Evolutionary conservation across 305 asterid genomes (phyloP).

Genomic region (Solanum chacoense): DNA sequence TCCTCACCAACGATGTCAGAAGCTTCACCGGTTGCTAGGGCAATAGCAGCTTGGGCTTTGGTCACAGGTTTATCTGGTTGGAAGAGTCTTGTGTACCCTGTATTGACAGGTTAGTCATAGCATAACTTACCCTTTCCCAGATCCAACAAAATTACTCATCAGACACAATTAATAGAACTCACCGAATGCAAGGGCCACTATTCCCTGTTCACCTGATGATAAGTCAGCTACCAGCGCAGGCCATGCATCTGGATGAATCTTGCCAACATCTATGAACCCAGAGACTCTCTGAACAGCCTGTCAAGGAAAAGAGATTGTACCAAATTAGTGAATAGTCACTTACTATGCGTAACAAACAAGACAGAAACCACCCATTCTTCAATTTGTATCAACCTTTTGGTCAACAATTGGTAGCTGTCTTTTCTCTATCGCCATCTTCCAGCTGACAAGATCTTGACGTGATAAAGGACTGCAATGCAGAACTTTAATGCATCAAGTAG

Average conservation of each 20-base stretch:
- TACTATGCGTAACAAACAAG: slow-evolving; percentile 5
- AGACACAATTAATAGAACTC: slow-evolving; percentile 18
- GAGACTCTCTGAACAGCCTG: slow-evolving; percentile 72
- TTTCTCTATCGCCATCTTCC: slow-evolving; percentile 93
- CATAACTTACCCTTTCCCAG: neutral
- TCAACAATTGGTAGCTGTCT: slow-evolving; percentile 78
- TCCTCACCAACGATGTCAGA: slow-evolving; percentile 74
- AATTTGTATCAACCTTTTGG: slow-evolving; percentile 42
- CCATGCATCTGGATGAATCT: slow-evolving; percentile 95
- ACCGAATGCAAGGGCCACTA: slow-evolving; percentile 80
- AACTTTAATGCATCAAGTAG: slow-evolving; percentile 6
- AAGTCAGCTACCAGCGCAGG: slow-evolving; percentile 87
- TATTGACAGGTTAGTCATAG: neutral
- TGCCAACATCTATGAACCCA: slow-evolving; percentile 85
- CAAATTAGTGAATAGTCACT: neutral
- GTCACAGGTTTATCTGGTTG: slow-evolving; percentile 97
- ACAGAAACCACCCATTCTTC: neutral
- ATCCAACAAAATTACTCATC: neutral
- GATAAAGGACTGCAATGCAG: slow-evolving; percentile 57
- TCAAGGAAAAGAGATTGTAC: neutral
- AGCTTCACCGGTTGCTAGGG: slow-evolving; percentile 84
- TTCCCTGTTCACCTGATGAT: slow-evolving; percentile 82
- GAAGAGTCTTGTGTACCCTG: slow-evolving; percentile 94
- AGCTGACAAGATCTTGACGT: slow-evolving; percentile 94
- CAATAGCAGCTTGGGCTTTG: slow-evolving; percentile 92